phyloP scores from a whole-genome alignment of 306 rosid species.

The Rosa multiflora region DNA sequence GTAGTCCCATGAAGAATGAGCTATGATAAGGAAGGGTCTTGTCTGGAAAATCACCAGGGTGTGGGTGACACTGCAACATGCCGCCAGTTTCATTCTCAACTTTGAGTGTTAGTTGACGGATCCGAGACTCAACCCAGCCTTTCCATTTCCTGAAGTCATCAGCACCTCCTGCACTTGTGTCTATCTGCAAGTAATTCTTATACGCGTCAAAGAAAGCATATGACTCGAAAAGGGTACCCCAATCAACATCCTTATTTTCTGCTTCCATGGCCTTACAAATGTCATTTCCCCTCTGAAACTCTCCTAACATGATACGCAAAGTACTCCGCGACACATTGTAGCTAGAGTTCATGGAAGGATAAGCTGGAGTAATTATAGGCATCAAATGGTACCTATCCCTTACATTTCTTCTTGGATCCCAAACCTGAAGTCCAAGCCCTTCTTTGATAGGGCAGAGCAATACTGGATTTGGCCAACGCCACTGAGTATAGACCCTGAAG shows the following conservation, averaged over 20 bases:
- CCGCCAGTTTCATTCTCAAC: slow-evolving; percentile 73
- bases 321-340: slow-evolving; percentile 90
- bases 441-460: slow-evolving; percentile 87
- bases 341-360: slow-evolving; percentile 97
- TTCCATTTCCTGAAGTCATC: slow-evolving; percentile 90
- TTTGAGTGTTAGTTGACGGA: slow-evolving; percentile 79
- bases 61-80: slow-evolving; percentile 85
- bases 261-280: slow-evolving; percentile 90
- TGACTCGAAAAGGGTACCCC: slow-evolving; percentile 87
- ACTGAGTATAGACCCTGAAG: slow-evolving; percentile 85
- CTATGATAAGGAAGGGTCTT: slow-evolving; percentile 57
- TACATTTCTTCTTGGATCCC: slow-evolving; percentile 93
- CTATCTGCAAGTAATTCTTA: slow-evolving; percentile 77
- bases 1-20: slow-evolving; percentile 93
- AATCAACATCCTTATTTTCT: slow-evolving; percentile 50
- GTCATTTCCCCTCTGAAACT: slow-evolving; percentile 85
- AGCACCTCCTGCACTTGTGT: slow-evolving; percentile 57
- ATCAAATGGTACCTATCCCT: slow-evolving; percentile 75
- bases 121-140: slow-evolving; percentile 98
- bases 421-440: slow-evolving; percentile 60
- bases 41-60: slow-evolving; percentile 84
- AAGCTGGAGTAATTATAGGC: slow-evolving; percentile 99
- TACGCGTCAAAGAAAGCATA: slow-evolving; percentile 77
- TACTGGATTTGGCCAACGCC: slow-evolving; percentile 99
- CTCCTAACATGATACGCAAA: slow-evolving; percentile 73